Evolutionary conservation across 306 rosid species (phyloP).

Genomic region (Sicyos baderoa): DNA sequence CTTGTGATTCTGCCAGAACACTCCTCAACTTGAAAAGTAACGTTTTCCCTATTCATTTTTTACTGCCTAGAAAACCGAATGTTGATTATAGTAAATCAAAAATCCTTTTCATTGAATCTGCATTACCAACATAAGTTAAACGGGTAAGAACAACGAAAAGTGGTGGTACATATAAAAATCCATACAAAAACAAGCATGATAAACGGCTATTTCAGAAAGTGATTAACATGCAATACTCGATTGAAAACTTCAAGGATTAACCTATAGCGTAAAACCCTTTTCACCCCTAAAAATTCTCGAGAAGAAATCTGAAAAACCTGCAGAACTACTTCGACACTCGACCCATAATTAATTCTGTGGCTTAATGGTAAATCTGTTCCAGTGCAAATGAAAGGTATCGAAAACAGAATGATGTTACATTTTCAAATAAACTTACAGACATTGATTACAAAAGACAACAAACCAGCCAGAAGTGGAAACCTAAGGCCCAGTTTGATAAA

Average conservation of each 20-base stretch:
- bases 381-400: neutral
- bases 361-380: neutral
- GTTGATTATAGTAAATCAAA: constrained; percentile 22
- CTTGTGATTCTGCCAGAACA: constrained; percentile 56
- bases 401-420: neutral
- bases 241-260: neutral
- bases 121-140: constrained; percentile 16
- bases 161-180: neutral
- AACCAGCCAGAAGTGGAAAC: neutral
- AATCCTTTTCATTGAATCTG: constrained; percentile 44
- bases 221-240: neutral
- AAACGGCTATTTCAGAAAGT: neutral
- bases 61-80: constrained; percentile 49
- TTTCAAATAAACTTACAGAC: neutral
- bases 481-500: too few species aligned
- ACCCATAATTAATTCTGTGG: neutral
- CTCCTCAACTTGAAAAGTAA: constrained; percentile 43
- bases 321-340: neutral
- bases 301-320: neutral
- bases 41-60: constrained; percentile 46
- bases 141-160: neutral
- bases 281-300: neutral
- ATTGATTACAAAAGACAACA: neutral
- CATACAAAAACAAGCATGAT: constrained; percentile 5
- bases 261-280: neutral